Conservation (phyloP, 331 rosid genomes). For the Phaseolus coccineus region DNA sequence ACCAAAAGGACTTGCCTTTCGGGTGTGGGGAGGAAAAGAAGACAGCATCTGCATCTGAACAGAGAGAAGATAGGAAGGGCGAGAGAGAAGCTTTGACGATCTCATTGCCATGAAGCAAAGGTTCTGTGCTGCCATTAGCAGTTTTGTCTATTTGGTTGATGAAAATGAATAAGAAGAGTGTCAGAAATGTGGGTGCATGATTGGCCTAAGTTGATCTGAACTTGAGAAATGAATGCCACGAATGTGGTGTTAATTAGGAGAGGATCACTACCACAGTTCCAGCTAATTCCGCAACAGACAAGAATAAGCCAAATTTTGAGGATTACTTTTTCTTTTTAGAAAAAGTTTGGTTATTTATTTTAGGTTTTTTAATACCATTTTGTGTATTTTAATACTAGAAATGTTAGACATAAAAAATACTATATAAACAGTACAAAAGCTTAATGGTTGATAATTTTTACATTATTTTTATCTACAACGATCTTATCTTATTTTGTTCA, state of each 20-base stretch:
- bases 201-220: neutral
- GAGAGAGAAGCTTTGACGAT: constrained; percentile 44
- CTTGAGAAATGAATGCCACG: neutral
- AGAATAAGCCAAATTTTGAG: neutral
- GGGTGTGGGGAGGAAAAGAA: constrained; percentile 47
- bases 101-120: constrained; percentile 38
- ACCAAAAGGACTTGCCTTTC: constrained; percentile 58
- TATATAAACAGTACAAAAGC: too few species aligned
- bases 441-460: too few species aligned
- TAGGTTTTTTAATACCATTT: too few species aligned
- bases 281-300: neutral
- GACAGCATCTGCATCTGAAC: constrained; percentile 50
- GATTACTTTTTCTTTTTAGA: too few species aligned
- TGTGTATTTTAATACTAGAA: too few species aligned
- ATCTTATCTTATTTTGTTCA: too few species aligned
- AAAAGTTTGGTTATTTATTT: too few species aligned
- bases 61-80: constrained; percentile 44
- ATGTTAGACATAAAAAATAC: too few species aligned
- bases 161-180: neutral
- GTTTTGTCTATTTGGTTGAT: neutral
- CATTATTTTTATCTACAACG: too few species aligned
- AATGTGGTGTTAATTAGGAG: neutral
- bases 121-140: constrained; percentile 34
- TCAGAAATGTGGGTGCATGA: neutral
- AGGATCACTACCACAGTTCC: neutral